Conservation (phyloP, 2,329 filamentous ascomycete species). For the Ascosphaera aggregata region DNA sequence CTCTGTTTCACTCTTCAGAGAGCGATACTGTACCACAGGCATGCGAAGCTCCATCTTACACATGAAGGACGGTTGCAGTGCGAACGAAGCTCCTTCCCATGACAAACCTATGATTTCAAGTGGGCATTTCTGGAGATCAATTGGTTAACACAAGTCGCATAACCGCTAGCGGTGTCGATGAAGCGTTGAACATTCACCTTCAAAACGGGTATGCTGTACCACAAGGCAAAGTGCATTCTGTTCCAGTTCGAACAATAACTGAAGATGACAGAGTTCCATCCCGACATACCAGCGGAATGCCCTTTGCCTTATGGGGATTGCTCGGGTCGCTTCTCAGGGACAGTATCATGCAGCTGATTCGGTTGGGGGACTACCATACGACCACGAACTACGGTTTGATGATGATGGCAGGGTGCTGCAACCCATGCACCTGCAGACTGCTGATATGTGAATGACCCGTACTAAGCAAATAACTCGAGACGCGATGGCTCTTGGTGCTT, state of each 20-base stretch:
- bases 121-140: constrained; percentile 22
- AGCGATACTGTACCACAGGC: constrained; percentile 15
- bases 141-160: constrained; percentile 17
- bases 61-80: constrained; percentile 21
- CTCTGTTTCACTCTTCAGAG: constrained; percentile 19
- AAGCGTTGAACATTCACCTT: constrained; percentile 17
- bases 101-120: constrained; percentile 15
- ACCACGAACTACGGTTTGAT: constrained; percentile 9
- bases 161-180: constrained; percentile 13
- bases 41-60: constrained; percentile 17
- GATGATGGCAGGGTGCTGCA: constrained; percentile 6
- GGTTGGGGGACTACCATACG: constrained; percentile 20
- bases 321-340: constrained; percentile 14
- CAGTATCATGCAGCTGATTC: constrained; percentile 20
- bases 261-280: constrained; percentile 8
- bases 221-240: constrained; percentile 9
- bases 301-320: constrained; percentile 17
- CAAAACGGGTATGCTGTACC: constrained; percentile 11
- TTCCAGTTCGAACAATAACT: neutral
- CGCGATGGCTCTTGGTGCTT: constrained; percentile 6
- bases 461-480: constrained; percentile 20
- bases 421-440: constrained; percentile 23
- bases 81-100: constrained; percentile 20
- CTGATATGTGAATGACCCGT: constrained; percentile 20
- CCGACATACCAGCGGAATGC: constrained; percentile 14